Evolutionary conservation across 2,329 filamentous ascomycete genomes (phyloP).

Genomic region (Epicoccum sorghinum): DNA sequence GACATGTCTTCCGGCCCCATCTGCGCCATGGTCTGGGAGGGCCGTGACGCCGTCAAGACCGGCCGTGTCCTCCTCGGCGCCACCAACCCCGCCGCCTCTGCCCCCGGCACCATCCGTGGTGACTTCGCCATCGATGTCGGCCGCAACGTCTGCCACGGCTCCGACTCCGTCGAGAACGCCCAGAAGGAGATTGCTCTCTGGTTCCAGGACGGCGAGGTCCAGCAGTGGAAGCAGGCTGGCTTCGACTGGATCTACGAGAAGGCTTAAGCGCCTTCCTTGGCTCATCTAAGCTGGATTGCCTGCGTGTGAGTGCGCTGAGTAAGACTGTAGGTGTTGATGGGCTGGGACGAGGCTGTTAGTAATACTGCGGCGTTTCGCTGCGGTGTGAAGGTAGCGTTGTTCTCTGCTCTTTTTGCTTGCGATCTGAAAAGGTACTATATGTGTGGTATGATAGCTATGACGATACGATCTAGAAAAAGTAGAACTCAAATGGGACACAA

Average conservation of each 20-base stretch:
- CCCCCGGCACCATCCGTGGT: conserved; percentile 97
- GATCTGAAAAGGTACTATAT: background rate
- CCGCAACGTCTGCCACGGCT: conserved; percentile 99
- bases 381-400: background rate
- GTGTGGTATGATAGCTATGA: conserved; percentile 16
- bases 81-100: conserved; percentile 95
- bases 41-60: conserved; percentile 98
- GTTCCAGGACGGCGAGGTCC: conserved; percentile 89
- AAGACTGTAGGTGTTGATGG: background rate
- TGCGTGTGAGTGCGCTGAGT: background rate
- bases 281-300: background rate
- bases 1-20: conserved; percentile 98
- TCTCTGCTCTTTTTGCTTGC: background rate
- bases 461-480: conserved; percentile 25
- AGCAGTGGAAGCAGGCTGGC: conserved; percentile 82
- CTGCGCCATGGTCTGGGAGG: conserved; percentile 99
- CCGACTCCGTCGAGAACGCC: conserved; percentile 97
- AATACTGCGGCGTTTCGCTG: conserved; percentile 2
- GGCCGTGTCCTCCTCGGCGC: conserved; percentile 95
- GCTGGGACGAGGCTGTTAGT: background rate
- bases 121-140: conserved; percentile 88
- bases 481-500: conserved; percentile 30
- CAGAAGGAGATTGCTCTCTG: conserved; percentile 99
- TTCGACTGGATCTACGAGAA: conserved; percentile 99
- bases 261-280: conserved; percentile 38